phyloP scores from a whole-genome alignment of 441 rosid genomes.

The Bruguiera hainesii region DNA sequence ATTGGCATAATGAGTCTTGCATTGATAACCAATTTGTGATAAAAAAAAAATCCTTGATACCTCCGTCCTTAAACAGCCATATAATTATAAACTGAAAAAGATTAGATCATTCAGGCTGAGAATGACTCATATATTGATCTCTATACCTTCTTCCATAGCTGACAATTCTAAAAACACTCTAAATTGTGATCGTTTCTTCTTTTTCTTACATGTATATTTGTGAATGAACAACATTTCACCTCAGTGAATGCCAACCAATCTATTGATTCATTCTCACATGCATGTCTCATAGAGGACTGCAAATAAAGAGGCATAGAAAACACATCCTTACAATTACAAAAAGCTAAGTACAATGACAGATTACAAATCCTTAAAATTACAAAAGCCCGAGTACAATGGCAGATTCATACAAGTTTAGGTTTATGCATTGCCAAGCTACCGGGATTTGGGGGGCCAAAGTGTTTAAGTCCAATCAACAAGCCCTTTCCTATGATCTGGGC shows the following conservation, averaged over 20 bases:
- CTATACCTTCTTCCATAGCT: not conserved
- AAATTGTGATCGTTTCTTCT: slow-evolving; percentile 18
- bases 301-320: slow-evolving; percentile 25
- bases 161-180: slow-evolving; percentile 15
- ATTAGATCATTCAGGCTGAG: too few relatives aligned
- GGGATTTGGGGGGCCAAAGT: slow-evolving; percentile 67
- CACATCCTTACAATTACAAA: slow-evolving; percentile 30
- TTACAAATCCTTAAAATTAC: slow-evolving; percentile 26
- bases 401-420: slow-evolving; percentile 56
- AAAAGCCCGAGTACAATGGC: slow-evolving; percentile 28
- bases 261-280: too few relatives aligned
- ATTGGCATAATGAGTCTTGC: too few relatives aligned
- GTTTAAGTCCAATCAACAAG: slow-evolving; percentile 78
- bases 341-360: slow-evolving; percentile 22
- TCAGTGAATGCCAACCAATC: not conserved
- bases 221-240: slow-evolving; percentile 9
- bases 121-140: too few relatives aligned
- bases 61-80: too few relatives aligned
- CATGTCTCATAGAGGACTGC: slow-evolving; percentile 4
- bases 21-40: too few relatives aligned
- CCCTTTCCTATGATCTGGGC: slow-evolving; percentile 79
- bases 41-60: too few relatives aligned
- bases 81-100: too few relatives aligned
- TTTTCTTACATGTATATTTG: slow-evolving; percentile 8
- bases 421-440: slow-evolving; percentile 41